Percentiles rank a stretch among this genome's conserved stretches.
Evolutionary conservation across 805 yeast genomes (phyloP).

Genomic region (Teunomyces atbi): DNA sequence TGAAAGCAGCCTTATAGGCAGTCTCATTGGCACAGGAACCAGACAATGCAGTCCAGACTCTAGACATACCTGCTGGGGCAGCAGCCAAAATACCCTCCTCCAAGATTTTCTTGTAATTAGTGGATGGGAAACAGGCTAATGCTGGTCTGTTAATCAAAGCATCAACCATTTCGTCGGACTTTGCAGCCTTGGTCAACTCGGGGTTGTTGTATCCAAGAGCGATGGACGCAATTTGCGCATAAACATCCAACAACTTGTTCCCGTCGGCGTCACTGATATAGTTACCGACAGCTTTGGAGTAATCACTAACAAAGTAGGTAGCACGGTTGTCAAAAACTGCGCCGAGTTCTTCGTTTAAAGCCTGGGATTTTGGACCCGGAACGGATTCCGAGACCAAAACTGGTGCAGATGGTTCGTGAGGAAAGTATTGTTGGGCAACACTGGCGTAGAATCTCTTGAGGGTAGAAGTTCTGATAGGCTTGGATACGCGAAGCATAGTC

Average conservation of each 20-base stretch:
- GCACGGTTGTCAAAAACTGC: slow-evolving; percentile 41
- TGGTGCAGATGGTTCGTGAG: slow-evolving; percentile 36
- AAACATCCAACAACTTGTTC: slow-evolving; percentile 39
- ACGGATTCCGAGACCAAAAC: slow-evolving; percentile 25
- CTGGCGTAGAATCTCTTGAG: slow-evolving; percentile 10
- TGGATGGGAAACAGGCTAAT: slow-evolving; percentile 41
- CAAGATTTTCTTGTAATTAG: slow-evolving; percentile 43
- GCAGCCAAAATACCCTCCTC: slow-evolving; percentile 53
- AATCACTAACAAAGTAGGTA: slow-evolving; percentile 42
- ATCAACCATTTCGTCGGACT: slow-evolving; percentile 39
- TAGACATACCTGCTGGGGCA: slow-evolving; percentile 61
- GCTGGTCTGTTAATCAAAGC: slow-evolving; percentile 45
- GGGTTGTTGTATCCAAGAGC: slow-evolving; percentile 47
- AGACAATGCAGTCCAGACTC: slow-evolving; percentile 63
- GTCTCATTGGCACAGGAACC: slow-evolving; percentile 73
- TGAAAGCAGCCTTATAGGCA: slow-evolving; percentile 70
- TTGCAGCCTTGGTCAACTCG: slow-evolving; percentile 34
- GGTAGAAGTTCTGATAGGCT: not conserved
- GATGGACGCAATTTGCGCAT: slow-evolving; percentile 43
- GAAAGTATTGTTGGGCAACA: slow-evolving; percentile 30
- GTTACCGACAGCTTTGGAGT: slow-evolving; percentile 37
- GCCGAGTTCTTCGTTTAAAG: slow-evolving; percentile 35
- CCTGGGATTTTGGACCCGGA: slow-evolving; percentile 39
- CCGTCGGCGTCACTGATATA: slow-evolving; percentile 44
- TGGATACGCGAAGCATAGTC: slow-evolving; percentile 8